Evolutionary conservation across 305 asterid species (phyloP), one percentile per base, ranked within the genome.

Genomic region (Salvia sclarea): DNA sequence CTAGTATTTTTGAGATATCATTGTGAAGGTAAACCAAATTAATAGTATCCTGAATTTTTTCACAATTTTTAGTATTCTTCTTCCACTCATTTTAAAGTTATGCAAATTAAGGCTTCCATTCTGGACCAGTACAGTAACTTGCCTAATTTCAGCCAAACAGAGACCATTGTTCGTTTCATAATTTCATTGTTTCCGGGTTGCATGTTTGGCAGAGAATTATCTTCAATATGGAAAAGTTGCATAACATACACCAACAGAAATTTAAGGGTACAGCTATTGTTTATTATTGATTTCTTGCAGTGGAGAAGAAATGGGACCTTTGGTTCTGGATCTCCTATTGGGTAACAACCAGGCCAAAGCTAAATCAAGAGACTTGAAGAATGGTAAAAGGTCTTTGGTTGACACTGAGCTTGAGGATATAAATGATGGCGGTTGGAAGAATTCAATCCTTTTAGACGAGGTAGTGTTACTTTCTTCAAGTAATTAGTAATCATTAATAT

Each of bases 271-370:
- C n/a, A n/a, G n/a, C n/a, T n/a, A n/a, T n/a, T n/a, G n/a, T 30
- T n/a, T 52, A 50, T 68, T 30, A 31, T 30, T 48, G 22, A 25
- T 64, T 78, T 64, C 54, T 70, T 75, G 71, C 73, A 91, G 97
- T 70, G 97, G 97, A 14, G 58, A 76, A 66, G 86, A 85, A 61
- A 79, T 80, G 64, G 95, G 95, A 55, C 85, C 86, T 12, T 70
- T 88, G 9, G 11, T 16, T 41, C 59, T 80, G 79, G 81, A 80
- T 65, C 33, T 74, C 57, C 52, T 69, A 3, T 35, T 71, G 66
- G 62, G 66, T 63, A 59, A 71, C 64, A 72, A 69, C 50, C 69
- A 28, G 68, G 66, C 56, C 8, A 76, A 66, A 53, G 55, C 50
- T 57, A 81, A 59, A 16, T 45, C 79, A 21, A 70, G 64, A 66